phyloP scores from a whole-genome alignment of 2,329 filamentous ascomycete genomes.

The Fusarium xylarioides region DNA sequence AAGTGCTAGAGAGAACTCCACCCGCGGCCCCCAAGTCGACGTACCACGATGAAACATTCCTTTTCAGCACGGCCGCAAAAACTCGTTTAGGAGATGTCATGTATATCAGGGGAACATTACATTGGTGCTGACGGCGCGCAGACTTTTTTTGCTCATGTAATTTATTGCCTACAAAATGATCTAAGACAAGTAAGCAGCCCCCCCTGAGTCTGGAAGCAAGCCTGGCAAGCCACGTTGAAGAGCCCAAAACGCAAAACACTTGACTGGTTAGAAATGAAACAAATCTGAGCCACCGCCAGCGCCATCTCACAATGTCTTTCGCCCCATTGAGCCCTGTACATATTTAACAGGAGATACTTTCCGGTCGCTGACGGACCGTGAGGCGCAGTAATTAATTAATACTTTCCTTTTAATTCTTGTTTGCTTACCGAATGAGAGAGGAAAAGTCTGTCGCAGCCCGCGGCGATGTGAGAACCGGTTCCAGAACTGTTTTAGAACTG shows the following conservation, averaged over 20 bases:
- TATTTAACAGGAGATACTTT: background rate
- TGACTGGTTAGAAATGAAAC: conserved; percentile 17
- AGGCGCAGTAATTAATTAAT: background rate
- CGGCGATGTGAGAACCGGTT: background rate
- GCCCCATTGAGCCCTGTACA: background rate
- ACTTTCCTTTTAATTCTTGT: background rate
- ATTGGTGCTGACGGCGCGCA: background rate
- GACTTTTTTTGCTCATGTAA: background rate
- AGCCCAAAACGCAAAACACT: conserved; percentile 14
- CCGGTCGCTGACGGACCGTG: background rate
- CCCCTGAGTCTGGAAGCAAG: conserved; percentile 8
- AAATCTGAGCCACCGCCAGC: background rate
- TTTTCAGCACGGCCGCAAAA: background rate
- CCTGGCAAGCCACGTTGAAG: background rate
- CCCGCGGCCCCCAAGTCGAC: background rate
- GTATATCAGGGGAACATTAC: background rate
- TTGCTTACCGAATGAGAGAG: background rate
- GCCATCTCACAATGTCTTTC: background rate
- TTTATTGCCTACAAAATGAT: background rate
- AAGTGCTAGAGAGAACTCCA: background rate
- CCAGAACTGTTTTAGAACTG: background rate
- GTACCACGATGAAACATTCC: conserved; percentile 26
- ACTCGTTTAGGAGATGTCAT: conserved; percentile 1
- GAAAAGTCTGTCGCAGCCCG: background rate
- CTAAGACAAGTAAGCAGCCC: background rate